Percentiles rank a stretch among this genome's conserved stretches.
Conservation (phyloP, 768 basidiomycete species). For the Xerocomellus dryophilus region DNA sequence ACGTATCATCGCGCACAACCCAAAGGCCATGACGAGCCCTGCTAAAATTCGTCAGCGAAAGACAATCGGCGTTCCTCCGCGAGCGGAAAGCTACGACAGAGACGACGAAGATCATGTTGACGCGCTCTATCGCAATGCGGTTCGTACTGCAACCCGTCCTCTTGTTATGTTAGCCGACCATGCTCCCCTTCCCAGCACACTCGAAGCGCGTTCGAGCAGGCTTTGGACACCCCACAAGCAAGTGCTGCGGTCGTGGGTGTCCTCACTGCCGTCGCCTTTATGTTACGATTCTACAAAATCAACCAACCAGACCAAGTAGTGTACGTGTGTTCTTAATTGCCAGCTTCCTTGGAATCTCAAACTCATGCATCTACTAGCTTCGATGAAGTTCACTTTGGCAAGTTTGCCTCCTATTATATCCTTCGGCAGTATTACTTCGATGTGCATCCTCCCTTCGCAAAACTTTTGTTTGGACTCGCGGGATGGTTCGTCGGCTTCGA, state of each 20-base stretch:
- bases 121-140: slow-evolving; percentile 48
- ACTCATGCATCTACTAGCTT: slow-evolving; percentile 51
- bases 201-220: slow-evolving; percentile 57
- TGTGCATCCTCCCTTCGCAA: slow-evolving; percentile 96
- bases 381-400: slow-evolving; percentile 98
- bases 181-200: slow-evolving; percentile 41
- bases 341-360: neutral
- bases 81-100: slow-evolving; percentile 30
- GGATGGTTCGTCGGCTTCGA: slow-evolving; percentile 98
- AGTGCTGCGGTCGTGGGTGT: slow-evolving; percentile 60
- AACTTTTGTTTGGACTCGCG: slow-evolving; percentile 88
- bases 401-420: slow-evolving; percentile 95
- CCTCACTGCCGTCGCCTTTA: slow-evolving; percentile 75
- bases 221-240: slow-evolving; percentile 60
- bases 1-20: neutral
- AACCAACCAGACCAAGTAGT: slow-evolving; percentile 93
- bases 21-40: slow-evolving; percentile 31
- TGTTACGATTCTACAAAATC: slow-evolving; percentile 89
- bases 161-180: slow-evolving; percentile 13
- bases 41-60: slow-evolving; percentile 33
- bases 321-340: slow-evolving; percentile 45
- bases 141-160: slow-evolving; percentile 27
- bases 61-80: slow-evolving; percentile 10
- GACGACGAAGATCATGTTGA: slow-evolving; percentile 53
- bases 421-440: slow-evolving; percentile 96